A percentile compares a stretch with the other conserved stretches of the same genome.
phyloP scores from a whole-genome alignment of 176 grass and related monocot genomes.

The Raddia distichophylla region DNA sequence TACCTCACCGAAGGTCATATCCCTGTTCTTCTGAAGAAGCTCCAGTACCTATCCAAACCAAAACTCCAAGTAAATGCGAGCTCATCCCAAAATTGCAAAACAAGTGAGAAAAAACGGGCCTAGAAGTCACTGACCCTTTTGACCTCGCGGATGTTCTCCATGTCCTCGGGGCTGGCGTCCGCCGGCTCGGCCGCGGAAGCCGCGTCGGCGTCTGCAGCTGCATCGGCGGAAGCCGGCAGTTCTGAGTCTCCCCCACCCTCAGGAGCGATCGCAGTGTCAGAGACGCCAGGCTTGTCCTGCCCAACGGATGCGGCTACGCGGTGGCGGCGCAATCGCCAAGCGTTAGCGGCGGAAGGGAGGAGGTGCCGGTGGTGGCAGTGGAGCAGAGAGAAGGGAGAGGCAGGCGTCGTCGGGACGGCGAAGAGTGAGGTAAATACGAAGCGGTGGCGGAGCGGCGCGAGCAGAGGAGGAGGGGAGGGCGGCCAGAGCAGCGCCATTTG shows the following conservation, averaged over 20 bases:
- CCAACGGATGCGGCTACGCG: conserved; percentile 44
- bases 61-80: conserved; percentile 18
- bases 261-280: conserved; percentile 17
- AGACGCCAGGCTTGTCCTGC: conserved; percentile 47
- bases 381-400: conserved; percentile 8
- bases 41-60: conserved; percentile 66
- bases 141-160: conserved; percentile 62
- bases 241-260: conserved; percentile 32
- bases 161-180: conserved; percentile 65
- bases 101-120: neutral
- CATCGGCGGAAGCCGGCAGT: conserved; percentile 31
- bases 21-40: conserved; percentile 85
- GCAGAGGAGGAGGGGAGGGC: conserved; percentile 24
- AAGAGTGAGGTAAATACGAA: conserved; percentile 7
- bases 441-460: conserved; percentile 21
- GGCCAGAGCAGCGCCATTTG: conserved; percentile 50
- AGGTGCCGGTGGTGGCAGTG: neutral
- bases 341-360: conserved; percentile 12
- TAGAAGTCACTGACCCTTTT: conserved; percentile 53
- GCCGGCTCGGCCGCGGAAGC: conserved; percentile 29
- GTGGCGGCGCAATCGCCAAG: neutral
- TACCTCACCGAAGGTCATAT: conserved; percentile 95
- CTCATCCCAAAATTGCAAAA: conserved; percentile 7
- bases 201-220: neutral
- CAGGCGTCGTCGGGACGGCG: neutral